These are phyloP conservation scores for Aspergillus tanneri DNA, from an alignment of 2,329 filamentous ascomycete species.

Conservation along the genomic window DNA sequence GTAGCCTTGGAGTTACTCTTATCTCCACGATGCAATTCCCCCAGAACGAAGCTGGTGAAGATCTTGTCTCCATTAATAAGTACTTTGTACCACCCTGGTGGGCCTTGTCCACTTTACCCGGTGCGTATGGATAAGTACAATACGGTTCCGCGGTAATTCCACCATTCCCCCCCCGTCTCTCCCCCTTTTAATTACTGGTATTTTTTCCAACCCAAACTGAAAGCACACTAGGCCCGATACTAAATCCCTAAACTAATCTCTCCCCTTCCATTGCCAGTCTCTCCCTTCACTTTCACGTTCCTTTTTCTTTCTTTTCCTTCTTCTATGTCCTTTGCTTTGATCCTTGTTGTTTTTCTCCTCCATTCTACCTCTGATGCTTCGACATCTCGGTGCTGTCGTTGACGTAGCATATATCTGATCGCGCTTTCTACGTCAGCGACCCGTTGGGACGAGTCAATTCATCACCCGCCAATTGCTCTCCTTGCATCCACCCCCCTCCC, in stretches of 20 bases:
- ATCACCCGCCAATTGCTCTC: conserved; percentile 17
- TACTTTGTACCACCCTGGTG: too few species aligned
- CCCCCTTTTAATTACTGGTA: conserved; percentile 2
- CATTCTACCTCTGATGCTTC: conserved; percentile 15
- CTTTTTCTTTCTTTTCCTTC: conserved; percentile 4
- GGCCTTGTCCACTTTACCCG: not conserved
- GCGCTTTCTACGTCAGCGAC: conserved; percentile 27
- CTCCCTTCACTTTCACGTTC: conserved; percentile 6
- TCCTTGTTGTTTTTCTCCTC: conserved; percentile 1
- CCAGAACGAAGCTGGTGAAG: too few species aligned
- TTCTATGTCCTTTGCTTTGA: not conserved
- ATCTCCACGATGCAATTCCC: too few species aligned
- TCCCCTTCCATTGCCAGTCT: conserved; percentile 6
- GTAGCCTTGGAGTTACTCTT: too few species aligned
- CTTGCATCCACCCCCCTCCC: conserved; percentile 21
- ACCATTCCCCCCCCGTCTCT: conserved; percentile 2
- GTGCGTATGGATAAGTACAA: not conserved
- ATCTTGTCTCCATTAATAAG: too few species aligned
- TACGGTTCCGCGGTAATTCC: not conserved
- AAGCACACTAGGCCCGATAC: not conserved
- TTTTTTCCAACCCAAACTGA: conserved; percentile 1
- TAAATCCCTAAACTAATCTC: conserved; percentile 1
- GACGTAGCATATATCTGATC: conserved; percentile 25
- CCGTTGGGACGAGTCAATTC: conserved; percentile 26
- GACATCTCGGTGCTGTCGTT: conserved; percentile 31